Evolutionary conservation across 2,329 filamentous ascomycete species (phyloP), one percentile per base, ranked within the genome.

Genomic region (Penicillium hesseltinei): DNA sequence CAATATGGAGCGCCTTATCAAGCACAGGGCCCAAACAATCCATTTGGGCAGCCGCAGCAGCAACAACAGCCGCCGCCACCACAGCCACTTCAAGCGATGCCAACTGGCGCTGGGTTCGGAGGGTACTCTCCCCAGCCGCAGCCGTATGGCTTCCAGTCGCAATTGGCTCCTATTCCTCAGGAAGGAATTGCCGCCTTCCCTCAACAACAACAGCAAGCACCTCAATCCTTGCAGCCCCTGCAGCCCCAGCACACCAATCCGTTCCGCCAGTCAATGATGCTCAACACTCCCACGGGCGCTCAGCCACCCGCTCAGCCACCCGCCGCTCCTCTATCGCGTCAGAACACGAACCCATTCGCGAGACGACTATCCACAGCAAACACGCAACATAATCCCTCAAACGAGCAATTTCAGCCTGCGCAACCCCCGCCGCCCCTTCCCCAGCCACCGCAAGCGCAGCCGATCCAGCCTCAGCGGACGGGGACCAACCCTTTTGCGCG

Each of bases 201-300:
- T 56, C 76, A 77, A 57, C 73, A 75, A 47, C 65, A 53, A 21
- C 44, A 53, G 69, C 74, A 62, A 67, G 66, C 55, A 67, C 72
- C 62, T 53, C 73, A 61, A 65, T 74, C 66, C 47, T 67, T 67
- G 50, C 72, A 61, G 65, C 75, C 66, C 47, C 66, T 67, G 50
- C 72, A 73, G 58, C 71, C 68, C 21, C 84, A 87, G 66, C 53
- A 59, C 55, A 96, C 92, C 8, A 99, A 99, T 71, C 94, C 94
- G 0, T 99, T 99, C 84, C 84, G 94, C 42, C 89, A 92, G 70
- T 97, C 93, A 1, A 93, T 93, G 87, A 80, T 96, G 77, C 46
- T 71, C 48, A 66, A 59, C 69, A 77, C 68, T 60, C 75, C 77
- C 21, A 84, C 85, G 8, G 82, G 82, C 51, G 73, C 79, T 58